Evolutionary conservation across 148 eudicot species (phyloP).

Genomic region (Rhododendron vialii): DNA sequence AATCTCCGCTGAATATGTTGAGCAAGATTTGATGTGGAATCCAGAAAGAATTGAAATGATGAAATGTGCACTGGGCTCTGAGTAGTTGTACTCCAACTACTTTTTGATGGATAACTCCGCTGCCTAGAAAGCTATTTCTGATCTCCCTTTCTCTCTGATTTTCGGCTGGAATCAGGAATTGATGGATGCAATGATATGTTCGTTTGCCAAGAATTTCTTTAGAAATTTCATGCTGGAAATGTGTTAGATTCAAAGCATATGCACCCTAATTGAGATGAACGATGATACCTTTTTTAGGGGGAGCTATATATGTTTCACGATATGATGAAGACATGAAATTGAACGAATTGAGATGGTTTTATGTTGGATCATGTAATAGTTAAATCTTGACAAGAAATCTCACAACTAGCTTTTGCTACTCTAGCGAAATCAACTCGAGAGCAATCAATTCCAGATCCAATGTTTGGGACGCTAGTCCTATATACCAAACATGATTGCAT

Average conservation of each 20-base stretch:
- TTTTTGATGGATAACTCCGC: not conserved
- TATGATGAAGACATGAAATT: too few relatives aligned
- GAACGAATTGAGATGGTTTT: not conserved
- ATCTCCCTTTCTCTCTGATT: not conserved
- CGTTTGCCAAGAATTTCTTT: not conserved
- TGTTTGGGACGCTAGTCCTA: too few relatives aligned
- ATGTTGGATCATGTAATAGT: not conserved
- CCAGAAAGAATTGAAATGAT: not conserved
- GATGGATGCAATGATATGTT: not conserved
- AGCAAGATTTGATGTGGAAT: not conserved
- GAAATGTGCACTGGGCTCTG: conserved; percentile 1
- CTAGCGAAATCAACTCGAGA: too few relatives aligned
- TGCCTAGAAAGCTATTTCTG: conserved; percentile 3
- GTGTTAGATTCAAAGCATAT: too few relatives aligned
- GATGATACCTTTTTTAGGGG: too few relatives aligned
- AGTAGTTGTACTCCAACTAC: not conserved
- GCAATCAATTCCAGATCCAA: too few relatives aligned
- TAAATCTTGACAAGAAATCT: too few relatives aligned
- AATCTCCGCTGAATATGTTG: not conserved
- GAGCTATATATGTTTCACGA: too few relatives aligned
- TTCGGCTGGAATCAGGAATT: not conserved
- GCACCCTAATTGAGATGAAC: too few relatives aligned
- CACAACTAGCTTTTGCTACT: too few relatives aligned
- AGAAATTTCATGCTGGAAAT: too few relatives aligned
- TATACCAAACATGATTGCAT: too few relatives aligned